Percentiles rank a stretch among this genome's conserved stretches.
These are phyloP conservation scores for Aurinia saxatilis DNA, from an alignment of 345 rosid genomes.

Conservation along the genomic window DNA sequence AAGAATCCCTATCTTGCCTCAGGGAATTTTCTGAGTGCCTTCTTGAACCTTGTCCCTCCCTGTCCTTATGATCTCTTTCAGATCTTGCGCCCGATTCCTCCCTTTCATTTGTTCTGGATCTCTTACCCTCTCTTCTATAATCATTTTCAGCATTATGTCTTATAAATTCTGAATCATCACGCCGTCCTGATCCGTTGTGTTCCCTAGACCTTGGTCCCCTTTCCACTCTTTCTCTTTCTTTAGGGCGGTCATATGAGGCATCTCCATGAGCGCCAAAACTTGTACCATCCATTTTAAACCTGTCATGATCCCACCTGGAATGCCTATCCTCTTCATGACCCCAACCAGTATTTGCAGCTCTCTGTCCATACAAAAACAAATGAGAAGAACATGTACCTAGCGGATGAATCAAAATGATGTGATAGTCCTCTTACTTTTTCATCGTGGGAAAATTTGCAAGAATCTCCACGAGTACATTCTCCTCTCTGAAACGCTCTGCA, in stretches of 20 bases:
- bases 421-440: constrained; percentile 58
- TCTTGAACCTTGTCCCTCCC: constrained; percentile 30
- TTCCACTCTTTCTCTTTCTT: constrained; percentile 28
- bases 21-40: constrained; percentile 30
- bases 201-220: constrained; percentile 28
- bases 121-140: constrained; percentile 33
- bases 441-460: constrained; percentile 84
- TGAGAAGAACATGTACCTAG: background rate
- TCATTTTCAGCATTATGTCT: constrained; percentile 32
- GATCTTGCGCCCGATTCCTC: background rate
- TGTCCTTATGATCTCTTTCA: constrained; percentile 28
- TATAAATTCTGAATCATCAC: constrained; percentile 34
- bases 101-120: constrained; percentile 32
- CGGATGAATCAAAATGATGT: too few relatives aligned
- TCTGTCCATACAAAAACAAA: constrained; percentile 32
- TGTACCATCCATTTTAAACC: constrained; percentile 41
- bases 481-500: constrained; percentile 95
- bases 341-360: constrained; percentile 88
- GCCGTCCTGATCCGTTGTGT: constrained; percentile 25
- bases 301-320: constrained; percentile 65
- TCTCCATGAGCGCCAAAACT: constrained; percentile 29
- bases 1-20: constrained; percentile 33
- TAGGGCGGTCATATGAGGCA: constrained; percentile 10
- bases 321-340: constrained; percentile 64
- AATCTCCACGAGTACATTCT: constrained; percentile 78